phyloP scores from a whole-genome alignment of 345 rosid species.

The Aethionema arabicum region DNA sequence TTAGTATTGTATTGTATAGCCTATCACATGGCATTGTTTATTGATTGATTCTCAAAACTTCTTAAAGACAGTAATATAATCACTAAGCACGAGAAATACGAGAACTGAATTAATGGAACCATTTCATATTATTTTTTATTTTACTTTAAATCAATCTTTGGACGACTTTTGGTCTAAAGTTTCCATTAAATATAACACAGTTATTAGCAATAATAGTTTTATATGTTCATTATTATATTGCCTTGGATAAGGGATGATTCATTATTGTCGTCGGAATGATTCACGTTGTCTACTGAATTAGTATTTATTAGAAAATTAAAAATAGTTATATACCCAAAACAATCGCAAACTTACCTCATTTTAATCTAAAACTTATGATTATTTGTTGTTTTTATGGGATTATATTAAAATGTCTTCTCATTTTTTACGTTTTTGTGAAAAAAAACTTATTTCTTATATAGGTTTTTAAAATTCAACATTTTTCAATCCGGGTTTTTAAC shows the following conservation, averaged over 20 bases:
- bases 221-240: conserved; percentile 27
- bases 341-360: conserved; percentile 26
- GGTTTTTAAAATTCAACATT: too few species aligned
- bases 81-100: too few species aligned
- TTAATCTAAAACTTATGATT: conserved; percentile 29
- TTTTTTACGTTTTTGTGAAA: too few species aligned
- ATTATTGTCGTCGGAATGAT: conserved; percentile 27
- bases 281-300: background rate
- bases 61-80: too few species aligned
- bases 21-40: too few species aligned
- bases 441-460: too few species aligned
- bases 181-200: conserved; percentile 11
- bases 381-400: too few species aligned
- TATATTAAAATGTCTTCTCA: too few species aligned
- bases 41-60: too few species aligned
- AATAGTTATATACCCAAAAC: conserved; percentile 12
- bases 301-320: conserved; percentile 6
- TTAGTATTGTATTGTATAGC: too few species aligned
- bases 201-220: conserved; percentile 13
- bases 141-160: conserved; percentile 25
- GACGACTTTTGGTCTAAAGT: conserved; percentile 29
- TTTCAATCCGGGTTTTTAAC: too few species aligned
- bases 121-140: background rate
- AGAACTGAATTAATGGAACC: conserved; percentile 21
- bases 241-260: conserved; percentile 26